Base-by-base conservation (phyloP, 257 asterid genomes). In the Avicennia marina region DNA sequence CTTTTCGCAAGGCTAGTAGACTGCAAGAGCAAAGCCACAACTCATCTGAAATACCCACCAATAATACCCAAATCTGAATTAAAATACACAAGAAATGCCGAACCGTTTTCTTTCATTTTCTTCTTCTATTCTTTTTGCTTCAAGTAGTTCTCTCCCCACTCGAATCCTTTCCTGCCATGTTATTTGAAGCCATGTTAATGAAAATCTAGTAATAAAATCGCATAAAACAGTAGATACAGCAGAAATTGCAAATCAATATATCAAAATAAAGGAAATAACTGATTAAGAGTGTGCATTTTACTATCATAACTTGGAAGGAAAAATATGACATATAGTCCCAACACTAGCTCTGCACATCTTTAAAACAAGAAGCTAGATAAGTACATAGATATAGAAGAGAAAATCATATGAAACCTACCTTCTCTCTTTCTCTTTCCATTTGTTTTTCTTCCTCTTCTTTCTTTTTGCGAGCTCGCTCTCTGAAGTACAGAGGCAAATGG, bases 21-120 rank as follows among this genome's bases (percentile, higher is more conserved):
- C 99, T 93, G 81, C 54, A 59, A 41, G 48, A 48, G 46, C 63
- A 57, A 54, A 74, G 50, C 45, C 27, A n/a, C n/a, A 51, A 43
- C 33, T 44, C 65, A 55, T 51, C 51, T 33, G 63, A 53, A 57
- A 59, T 12, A 63, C 26, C 41, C 16, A n/a, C 39, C 8, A 21
- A 11, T 34, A 55, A 54, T 22, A 17, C 40, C n/a, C 60, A 68
- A 44, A 6, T 32, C 13, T 26, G 18, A 34, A 55, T 40, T n/a
- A 49, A 15, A 62, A 46, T 24, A 38, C 33, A 52, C 33, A 70
- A 39, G 47, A 56, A 53, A 41, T 53, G 49, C 20, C 95, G 29
- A 22, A 89, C 99, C 99, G 97, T 78, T 93, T 93, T 84, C 96
- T 81, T 82, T 93, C 99, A 76, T 93, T 93, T 6, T 82, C 99